Conservation (phyloP, 2,329 filamentous ascomycete genomes). For the Fusarium sp. region DNA sequence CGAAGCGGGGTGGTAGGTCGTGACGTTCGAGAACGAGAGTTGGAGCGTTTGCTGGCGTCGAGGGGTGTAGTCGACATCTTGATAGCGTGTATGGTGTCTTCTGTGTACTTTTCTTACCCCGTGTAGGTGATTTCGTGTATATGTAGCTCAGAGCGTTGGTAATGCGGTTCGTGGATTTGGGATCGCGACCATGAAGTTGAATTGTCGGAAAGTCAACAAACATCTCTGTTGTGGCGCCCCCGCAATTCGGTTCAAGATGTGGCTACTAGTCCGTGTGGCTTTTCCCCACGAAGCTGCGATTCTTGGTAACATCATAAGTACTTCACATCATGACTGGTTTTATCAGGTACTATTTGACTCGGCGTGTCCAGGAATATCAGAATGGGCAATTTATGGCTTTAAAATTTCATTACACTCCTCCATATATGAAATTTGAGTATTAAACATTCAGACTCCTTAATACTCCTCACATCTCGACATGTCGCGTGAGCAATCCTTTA, state of each 20-base stretch:
- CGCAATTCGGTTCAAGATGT: constrained; percentile 15
- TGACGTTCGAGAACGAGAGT: constrained; percentile 72
- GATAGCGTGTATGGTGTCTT: neutral
- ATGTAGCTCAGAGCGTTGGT: neutral
- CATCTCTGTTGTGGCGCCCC: constrained; percentile 28
- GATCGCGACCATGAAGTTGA: constrained; percentile 9
- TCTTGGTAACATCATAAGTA: constrained; percentile 3
- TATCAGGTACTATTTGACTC: neutral
- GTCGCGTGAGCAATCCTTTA: constrained; percentile 10
- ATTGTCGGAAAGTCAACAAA: constrained; percentile 35
- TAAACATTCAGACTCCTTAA: neutral
- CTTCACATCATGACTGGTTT: neutral
- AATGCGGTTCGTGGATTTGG: neutral
- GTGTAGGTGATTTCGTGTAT: neutral
- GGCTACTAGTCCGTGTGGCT: constrained; percentile 23
- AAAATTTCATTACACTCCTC: neutral
- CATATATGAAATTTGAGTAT: neutral
- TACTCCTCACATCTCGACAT: neutral
- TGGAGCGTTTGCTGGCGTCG: constrained; percentile 57
- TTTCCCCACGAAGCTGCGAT: constrained; percentile 1
- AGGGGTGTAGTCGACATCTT: constrained; percentile 45
- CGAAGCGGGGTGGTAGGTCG: constrained; percentile 93
- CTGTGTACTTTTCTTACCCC: neutral
- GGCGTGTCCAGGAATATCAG: neutral
- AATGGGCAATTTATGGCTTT: neutral